Base-by-base conservation (phyloP, 768 basidiomycete genomes). In the Boletus tomentosulus region DNA sequence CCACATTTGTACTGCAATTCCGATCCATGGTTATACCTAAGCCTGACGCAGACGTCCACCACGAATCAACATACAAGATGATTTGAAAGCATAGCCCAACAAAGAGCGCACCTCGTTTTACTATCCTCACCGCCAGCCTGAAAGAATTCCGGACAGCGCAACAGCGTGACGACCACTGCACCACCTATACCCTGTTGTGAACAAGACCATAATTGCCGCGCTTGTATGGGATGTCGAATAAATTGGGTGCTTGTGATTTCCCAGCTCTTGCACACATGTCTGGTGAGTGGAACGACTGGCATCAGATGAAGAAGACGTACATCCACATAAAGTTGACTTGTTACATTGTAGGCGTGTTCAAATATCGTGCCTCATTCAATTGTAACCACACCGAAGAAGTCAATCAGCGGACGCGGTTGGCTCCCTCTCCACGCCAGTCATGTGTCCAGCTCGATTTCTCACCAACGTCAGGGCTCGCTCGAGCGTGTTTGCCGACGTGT, bases 141-240 rank as follows among this genome's bases (percentile, higher is more conserved):
- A 68, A 72, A 92, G 70, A 92, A 92, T 50, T 87, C 85, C 31
- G 31, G 31, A 12, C 11, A 11, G n/a, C n/a, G n/a, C 35, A 37
- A n/a, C 35, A 37, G 35, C 35, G 7, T 1, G 16, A 37, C 25
- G 5, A 27, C 85, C n/a, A n/a, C n/a, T n/a, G 87, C 87, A 46
- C 86, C 85, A 52, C 89, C 90, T 11, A 92, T 76, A 16, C 91
- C 90, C 39, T 72, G 63, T 92, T 91, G 61, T 91, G 90, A 6
- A 88, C 83, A 12, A 92, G 74, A 2, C 86, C 89, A 59, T 79
- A 89, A 69, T 89, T 90, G 11, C 88, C 87, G 15, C 83, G 81
- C 57, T 76, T 75, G 67, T 89, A 86, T 0, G 73, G 46, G 9
- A 59, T 73, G 57, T 84, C 76, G 53, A 89, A 87, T 38, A 89